Evolutionary conservation across 352 stramenopile genomes (phyloP).

Genomic region (Globisporangium paroecandrum): DNA sequence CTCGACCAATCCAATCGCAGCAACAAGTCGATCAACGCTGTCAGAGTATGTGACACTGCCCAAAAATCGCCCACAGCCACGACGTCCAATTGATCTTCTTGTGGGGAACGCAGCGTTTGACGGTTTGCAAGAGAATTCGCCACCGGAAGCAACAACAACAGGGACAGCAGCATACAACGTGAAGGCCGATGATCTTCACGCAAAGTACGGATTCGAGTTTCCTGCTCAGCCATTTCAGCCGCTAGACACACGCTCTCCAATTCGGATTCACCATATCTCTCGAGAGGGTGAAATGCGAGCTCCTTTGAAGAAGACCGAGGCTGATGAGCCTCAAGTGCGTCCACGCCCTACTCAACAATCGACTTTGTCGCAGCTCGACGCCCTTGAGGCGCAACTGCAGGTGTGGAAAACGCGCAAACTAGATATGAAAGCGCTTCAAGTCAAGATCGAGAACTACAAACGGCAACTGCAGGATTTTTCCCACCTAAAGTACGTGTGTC

Average conservation of each 20-base stretch:
- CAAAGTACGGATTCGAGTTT: constrained; percentile 17
- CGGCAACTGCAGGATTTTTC: constrained; percentile 2
- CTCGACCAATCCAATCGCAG: neutral
- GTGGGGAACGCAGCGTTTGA: neutral
- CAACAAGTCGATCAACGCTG: constrained; percentile 2
- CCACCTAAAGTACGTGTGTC: constrained; percentile 1
- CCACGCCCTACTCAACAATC: neutral
- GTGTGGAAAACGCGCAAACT: constrained; percentile 10
- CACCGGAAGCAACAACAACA: neutral
- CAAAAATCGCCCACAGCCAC: constrained; percentile 29
- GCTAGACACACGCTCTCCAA: neutral
- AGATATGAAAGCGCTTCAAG: constrained; percentile 5
- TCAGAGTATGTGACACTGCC: constrained; percentile 36
- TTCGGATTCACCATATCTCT: neutral
- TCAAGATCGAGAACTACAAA: constrained; percentile 5
- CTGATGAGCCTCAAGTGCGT: neutral
- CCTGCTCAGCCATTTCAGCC: constrained; percentile 12
- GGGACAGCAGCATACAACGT: neutral
- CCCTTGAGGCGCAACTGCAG: constrained; percentile 14
- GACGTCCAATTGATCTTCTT: constrained; percentile 34
- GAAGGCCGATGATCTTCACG: constrained; percentile 1
- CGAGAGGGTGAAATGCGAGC: neutral
- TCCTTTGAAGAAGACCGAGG: neutral
- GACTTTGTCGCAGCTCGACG: constrained; percentile 11
- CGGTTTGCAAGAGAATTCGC: neutral